Base-by-base conservation (phyloP, 1,139 yeast species). In the Candida albicans region DNA sequence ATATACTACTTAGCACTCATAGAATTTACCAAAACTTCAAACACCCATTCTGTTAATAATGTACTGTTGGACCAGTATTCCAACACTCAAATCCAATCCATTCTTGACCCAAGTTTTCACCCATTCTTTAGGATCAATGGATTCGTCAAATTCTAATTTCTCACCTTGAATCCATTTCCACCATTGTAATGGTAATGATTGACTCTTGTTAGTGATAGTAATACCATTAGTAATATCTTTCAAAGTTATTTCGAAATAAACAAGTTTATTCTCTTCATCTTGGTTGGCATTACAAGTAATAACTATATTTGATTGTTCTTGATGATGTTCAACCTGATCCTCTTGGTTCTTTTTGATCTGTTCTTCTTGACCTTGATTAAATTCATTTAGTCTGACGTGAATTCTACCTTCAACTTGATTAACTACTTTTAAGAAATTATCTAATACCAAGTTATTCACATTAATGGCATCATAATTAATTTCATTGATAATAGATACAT, bases 331-430 rank as follows among this genome's bases (percentile, higher is more conserved):
- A 30, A 39, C 41, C 22, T 32, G 34, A 32, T 18, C 24, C 10
- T 32, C 15, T 15, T 18, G 25, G 22, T 32, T 28, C 11, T 13
- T 13, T 22, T 22, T 13, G 24, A 22, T 24, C 2, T 25, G 10
- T 3, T 32, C 25, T 11, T 37, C 33, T 37, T 49, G 41, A 57
- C 78, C 66, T 56, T 79, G 76, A 65, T 76, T 67, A 52, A 67
- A 69, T 65, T 81, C 77, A 54, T 73, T 75, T 8, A 82, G 80
- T 48, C 73, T 71, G 12, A 83, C 78, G 42, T 77, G 72, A 37
- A 84, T 89, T 10, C 89, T 91, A 31, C 96, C 97, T 61, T 91
- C 96, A 12, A 91, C 97, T 64, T 91, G 97, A 51, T 78, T 77
- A 84, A 90, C 82, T n/a, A 89, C 97, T 44, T 77, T 75, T 55